Evolutionary conservation across 2,329 filamentous ascomycete species (phyloP).

Genomic region (Talaromyces sp.): DNA sequence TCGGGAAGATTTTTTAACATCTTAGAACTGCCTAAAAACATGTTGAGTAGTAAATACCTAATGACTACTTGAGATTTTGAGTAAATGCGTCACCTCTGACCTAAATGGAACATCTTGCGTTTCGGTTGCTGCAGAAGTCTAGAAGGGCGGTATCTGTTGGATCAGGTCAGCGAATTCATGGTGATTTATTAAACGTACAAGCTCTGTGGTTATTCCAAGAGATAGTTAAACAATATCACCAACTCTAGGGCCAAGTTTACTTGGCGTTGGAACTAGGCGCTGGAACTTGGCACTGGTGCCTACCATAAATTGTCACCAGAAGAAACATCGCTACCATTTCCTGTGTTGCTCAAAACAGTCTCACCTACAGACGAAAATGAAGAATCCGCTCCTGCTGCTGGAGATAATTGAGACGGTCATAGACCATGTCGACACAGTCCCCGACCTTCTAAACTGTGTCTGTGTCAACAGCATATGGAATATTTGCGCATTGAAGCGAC

Average conservation of each 20-base stretch:
- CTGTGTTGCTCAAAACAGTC: background rate
- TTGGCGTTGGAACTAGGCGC: background rate
- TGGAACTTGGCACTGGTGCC: background rate
- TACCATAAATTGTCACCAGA: background rate
- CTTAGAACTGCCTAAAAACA: too few relatives aligned
- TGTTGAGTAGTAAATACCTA: too few relatives aligned
- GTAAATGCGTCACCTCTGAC: too few relatives aligned
- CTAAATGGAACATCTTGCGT: too few relatives aligned
- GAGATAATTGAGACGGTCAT: background rate
- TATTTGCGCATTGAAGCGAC: background rate
- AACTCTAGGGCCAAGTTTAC: background rate
- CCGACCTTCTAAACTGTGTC: background rate
- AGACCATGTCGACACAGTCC: background rate
- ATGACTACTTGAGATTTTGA: too few relatives aligned
- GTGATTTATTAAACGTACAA: too few relatives aligned
- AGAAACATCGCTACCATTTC: background rate
- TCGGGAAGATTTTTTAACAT: too few relatives aligned
- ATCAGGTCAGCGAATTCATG: too few relatives aligned
- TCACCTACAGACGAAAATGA: background rate
- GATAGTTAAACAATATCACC: too few relatives aligned
- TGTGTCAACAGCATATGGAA: background rate
- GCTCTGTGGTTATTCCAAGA: too few relatives aligned
- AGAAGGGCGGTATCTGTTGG: too few relatives aligned
- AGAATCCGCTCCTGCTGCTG: background rate
- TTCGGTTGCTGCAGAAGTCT: too few relatives aligned